A percentile compares a stretch with the other conserved stretches of the same genome.
phyloP scores from a whole-genome alignment of 2,329 filamentous ascomycete genomes.

The Stylonectria norvegica region DNA sequence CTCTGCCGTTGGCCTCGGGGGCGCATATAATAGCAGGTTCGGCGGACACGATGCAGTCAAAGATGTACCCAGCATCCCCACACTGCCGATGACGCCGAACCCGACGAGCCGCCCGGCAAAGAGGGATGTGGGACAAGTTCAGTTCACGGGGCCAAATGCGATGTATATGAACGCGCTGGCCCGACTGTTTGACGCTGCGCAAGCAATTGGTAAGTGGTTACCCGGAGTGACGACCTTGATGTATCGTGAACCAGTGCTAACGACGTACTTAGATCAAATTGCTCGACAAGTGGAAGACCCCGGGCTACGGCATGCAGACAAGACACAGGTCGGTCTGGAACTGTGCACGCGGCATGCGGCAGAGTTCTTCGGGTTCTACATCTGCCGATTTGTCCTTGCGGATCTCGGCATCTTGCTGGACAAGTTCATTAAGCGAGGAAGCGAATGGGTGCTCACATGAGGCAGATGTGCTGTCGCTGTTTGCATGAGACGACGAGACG shows the following conservation, averaged over 20 bases:
- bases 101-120: constrained; percentile 66
- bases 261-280: constrained; percentile 69
- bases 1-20: constrained; percentile 61
- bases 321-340: constrained; percentile 92
- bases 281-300: constrained; percentile 94
- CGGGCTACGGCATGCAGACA: constrained; percentile 83
- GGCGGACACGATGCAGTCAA: constrained; percentile 24
- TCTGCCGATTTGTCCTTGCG: constrained; percentile 89
- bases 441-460: constrained; percentile 74
- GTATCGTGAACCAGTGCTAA: constrained; percentile 22
- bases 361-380: constrained; percentile 96
- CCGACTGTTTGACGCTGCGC: constrained; percentile 86
- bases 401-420: constrained; percentile 84
- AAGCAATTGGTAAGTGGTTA: constrained; percentile 73
- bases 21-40: constrained; percentile 40
- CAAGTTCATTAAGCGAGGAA: constrained; percentile 95
- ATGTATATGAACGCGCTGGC: constrained; percentile 90
- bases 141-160: constrained; percentile 79
- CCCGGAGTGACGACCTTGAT: fast-evolving
- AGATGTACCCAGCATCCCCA: constrained; percentile 57
- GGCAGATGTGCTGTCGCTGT: constrained; percentile 8
- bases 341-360: constrained; percentile 89
- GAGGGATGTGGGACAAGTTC: constrained; percentile 64
- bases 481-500: constrained; percentile 3
- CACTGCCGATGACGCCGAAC: constrained; percentile 70